Evolutionary conservation across 108 stramenopile genomes (phyloP), one percentile per base, ranked within the genome.

Genomic region (Cyclostephanos tholiformis): DNA sequence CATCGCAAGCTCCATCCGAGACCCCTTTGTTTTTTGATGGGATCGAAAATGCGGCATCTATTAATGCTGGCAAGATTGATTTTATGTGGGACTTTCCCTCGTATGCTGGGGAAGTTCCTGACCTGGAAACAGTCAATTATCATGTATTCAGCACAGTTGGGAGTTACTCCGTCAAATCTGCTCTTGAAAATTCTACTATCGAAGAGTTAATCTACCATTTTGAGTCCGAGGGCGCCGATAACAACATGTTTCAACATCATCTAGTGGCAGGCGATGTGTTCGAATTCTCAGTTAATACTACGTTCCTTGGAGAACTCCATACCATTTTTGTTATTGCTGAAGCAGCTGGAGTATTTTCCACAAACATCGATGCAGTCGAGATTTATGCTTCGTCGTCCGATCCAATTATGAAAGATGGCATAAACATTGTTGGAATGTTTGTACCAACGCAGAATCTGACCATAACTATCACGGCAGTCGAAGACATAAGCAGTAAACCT

Each of bases 21-120:
- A 60, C 30, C 30, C 59, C 59, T 17, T 36, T 60, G 59, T 30
- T 60, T 9, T 60, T 60, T 60, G 59, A 60, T 38, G 59, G 59
- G 35, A 60, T 60, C 32, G 59, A 60, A 36, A 36, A 60, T 38
- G 59, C 59, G 16, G 59, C 0, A 23, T 60, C 59, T 35, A 7
- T 60, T 0, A 35, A 35, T 60, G 30, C 30, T 36, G 59, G 59
- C 30, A 36, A 16, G 11, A 17, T 60, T 60, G 59, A 60, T 60
- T 16, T 60, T 35, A 35, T 36, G 27, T 60, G 59, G 59, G 59
- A 60, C 30, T 55, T 55, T 11, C 53, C 53, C 7, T 27, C 53
- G 1, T 55, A 26, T 55, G 1, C 20, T 27, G 53, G 53, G 13
- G 53, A 55, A 55, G 26, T 55, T 25, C 26, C 26, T 26, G 53